phyloP scores from a whole-genome alignment of 805 yeast genomes.

The Yarrowia bubula region DNA sequence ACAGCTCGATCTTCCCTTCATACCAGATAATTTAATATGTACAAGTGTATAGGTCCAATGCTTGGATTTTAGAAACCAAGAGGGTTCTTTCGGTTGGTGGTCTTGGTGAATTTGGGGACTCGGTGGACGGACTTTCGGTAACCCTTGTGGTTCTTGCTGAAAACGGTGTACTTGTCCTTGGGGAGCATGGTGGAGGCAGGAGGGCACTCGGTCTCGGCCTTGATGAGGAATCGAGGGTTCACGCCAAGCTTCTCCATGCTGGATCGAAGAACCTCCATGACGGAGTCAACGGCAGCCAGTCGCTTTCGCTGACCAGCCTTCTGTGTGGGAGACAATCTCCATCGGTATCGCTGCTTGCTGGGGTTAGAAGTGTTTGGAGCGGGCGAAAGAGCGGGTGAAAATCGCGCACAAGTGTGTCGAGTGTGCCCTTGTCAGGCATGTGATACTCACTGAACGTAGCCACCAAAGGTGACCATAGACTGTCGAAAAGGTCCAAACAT shows the following conservation, averaged over 20 bases:
- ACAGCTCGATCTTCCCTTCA: background rate
- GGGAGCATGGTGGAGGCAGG: slow-evolving; percentile 78
- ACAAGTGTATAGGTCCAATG: slow-evolving; percentile 9
- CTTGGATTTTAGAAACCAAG: slow-evolving; percentile 49
- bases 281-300: slow-evolving; percentile 75
- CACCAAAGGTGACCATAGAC: slow-evolving; percentile 58
- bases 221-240: slow-evolving; percentile 40
- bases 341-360: slow-evolving; percentile 12
- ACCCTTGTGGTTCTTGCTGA: slow-evolving; percentile 66
- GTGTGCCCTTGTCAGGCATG: background rate
- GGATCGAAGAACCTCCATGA: slow-evolving; percentile 60
- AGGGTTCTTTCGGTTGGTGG: slow-evolving; percentile 78
- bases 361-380: background rate
- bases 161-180: slow-evolving; percentile 82
- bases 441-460: slow-evolving; percentile 62
- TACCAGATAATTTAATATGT: slow-evolving; percentile 29
- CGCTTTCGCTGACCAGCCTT: slow-evolving; percentile 83
- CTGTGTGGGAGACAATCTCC: slow-evolving; percentile 75
- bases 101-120: slow-evolving; percentile 85
- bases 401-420: background rate
- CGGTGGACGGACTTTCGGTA: slow-evolving; percentile 85
- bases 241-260: slow-evolving; percentile 46
- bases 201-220: slow-evolving; percentile 55
- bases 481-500: slow-evolving; percentile 77
- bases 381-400: too few relatives aligned